Base-by-base conservation (phyloP, 108 stramenopile species). In the Fistulifera pelliculosa region DNA sequence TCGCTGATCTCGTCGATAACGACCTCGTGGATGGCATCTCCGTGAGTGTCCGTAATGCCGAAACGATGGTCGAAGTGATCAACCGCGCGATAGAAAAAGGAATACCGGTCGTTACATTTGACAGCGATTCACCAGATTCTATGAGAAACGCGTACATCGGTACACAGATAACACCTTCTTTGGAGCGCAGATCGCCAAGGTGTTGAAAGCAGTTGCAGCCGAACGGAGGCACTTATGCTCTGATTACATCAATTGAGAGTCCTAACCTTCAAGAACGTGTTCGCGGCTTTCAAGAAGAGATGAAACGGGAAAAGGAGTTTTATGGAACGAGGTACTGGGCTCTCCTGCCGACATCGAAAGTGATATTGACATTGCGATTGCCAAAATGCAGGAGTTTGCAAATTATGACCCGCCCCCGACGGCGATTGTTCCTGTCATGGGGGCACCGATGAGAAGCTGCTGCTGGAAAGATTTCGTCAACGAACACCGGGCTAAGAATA, bases 71-170 rank as follows among this genome's bases (percentile, higher is more conserved):
- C 5, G 19, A 17, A 5, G 44, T 45, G 3, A 45, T 35, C 3
- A 35, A 35, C 31, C 31, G 31, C 8, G 31, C 31, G 3, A 8
- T 53, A 0, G 49, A 14, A 13, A 38, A 43, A 31, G 56, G 45
- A 12, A 62, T 66, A 10, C 56, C 54, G 16, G 47, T 71, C 19
- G 39, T 66, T 17, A 64, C 61, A 8, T 66, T 66, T 50, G 70
- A 71, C 65, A 38, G 40, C 16, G 70, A 71, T 47, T 60, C 65
- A 11, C 52, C 54, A 13, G 38, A 44, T n/a, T 61, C 58, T n/a
- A 16, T 18, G 13, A 60, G 70, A 19, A 17, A 27, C 7, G 60
- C 65, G 11, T 64, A 71, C 45, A 44, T 66, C 23, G 70, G 70
- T n/a, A n/a, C 4, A 71, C 70, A 14, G 61, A 71, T 35, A 71